phyloP scores from a whole-genome alignment of 306 rosid genomes.

The Luffa aegyptiaca region DNA sequence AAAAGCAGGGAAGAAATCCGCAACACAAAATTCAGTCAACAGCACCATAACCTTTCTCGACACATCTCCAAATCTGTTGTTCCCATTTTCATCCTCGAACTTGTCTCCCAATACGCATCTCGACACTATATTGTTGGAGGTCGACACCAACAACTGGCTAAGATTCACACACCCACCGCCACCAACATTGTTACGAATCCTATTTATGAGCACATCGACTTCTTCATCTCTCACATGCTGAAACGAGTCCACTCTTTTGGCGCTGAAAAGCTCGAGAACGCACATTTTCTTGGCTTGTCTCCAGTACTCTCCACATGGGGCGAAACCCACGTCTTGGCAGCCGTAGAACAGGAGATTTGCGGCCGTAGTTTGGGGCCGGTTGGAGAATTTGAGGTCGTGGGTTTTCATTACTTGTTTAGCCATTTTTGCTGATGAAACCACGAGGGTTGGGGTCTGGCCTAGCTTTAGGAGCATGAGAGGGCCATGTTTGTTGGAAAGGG shows the following conservation, averaged over 20 bases:
- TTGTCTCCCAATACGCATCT: neutral
- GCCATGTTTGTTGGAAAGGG: slow-evolving; percentile 28
- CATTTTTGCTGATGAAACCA: neutral
- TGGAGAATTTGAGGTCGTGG: neutral
- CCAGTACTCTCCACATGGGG: slow-evolving; percentile 13
- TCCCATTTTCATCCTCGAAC: slow-evolving; percentile 6
- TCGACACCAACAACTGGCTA: neutral
- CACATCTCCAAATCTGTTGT: neutral
- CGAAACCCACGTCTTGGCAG: neutral
- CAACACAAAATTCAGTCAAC: neutral
- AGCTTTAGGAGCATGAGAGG: slow-evolving; percentile 43
- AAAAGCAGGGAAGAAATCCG: slow-evolving; percentile 26
- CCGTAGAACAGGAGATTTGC: neutral
- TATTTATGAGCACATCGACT: neutral
- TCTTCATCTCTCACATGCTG: slow-evolving; percentile 2
- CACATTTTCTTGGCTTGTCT: slow-evolving; percentile 5
- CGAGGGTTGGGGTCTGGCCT: slow-evolving; percentile 28
- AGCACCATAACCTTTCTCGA: neutral
- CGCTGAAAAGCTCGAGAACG: neutral
- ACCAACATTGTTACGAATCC: neutral
- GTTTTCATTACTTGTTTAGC: neutral
- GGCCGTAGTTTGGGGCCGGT: neutral
- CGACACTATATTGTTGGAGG: neutral
- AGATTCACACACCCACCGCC: neutral
- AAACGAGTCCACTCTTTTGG: slow-evolving; percentile 1